Base-by-base conservation (phyloP, 116 monocot genomes). In the Posidonia oceanica region DNA sequence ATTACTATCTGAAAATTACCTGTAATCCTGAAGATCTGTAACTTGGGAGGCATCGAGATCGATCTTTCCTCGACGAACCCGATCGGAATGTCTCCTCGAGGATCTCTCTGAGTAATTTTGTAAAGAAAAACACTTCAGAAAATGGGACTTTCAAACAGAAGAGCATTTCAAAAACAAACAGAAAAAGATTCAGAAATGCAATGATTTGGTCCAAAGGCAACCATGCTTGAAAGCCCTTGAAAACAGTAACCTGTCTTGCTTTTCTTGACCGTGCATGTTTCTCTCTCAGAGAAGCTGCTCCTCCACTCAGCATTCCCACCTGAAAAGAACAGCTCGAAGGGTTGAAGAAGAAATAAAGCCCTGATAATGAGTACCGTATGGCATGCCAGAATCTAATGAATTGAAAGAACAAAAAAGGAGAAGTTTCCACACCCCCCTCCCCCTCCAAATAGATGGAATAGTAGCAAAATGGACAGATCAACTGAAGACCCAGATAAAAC, bases 281-380 rank as follows among this genome's bases (percentile, higher is more conserved):
- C 91, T 63, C 85, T 87, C 80, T 96, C 91, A 58, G 87, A 83
- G 83, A 89, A 87, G 78, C 80, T 89, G 75, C 71, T 73, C 84
- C 84, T 83, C 84, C 80, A 86, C 48, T 83, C 81, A 42, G 66
- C 81, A 62, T 83, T 78, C 54, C 69, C 72, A 56, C 78, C 85
- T 83, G 77, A 77, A 81, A 71, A 83, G 39, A 67, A 76, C 72
- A 52, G 78, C 51, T 74, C 20, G 79, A 40, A 59, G 5, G 13
- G 15, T 36, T 2, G 10, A 67, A 23, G 57, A 36, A 59, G 29
- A 64, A 58, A 58, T 18, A 64, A 64, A 40, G n/a, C 41, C 18
- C 3, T 15, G 71, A 59, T 59, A 41, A 29, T 61, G 23, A 36
- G 66, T 65, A 65, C 20, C 13, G 17, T 56, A 51, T 23, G 67